These are phyloP conservation scores for Pichia cabralensis DNA, from an alignment of 805 yeast species.

Conservation along the genomic window DNA sequence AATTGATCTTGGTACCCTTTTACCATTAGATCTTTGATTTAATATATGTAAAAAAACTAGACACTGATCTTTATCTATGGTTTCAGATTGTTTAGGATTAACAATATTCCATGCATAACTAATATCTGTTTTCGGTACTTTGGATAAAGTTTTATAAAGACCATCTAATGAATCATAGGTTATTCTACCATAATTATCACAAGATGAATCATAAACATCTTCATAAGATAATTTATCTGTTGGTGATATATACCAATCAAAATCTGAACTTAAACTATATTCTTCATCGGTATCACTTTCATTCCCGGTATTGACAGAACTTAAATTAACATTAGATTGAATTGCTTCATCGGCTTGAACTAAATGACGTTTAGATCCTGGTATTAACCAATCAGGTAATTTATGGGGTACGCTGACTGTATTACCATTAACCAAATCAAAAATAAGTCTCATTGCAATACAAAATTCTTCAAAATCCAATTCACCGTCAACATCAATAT, in stretches of 20 bases:
- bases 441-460: slow-evolving; percentile 90
- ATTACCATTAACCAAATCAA: slow-evolving; percentile 76
- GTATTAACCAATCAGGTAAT: slow-evolving; percentile 88
- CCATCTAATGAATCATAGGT: slow-evolving; percentile 61
- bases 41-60: slow-evolving; percentile 82
- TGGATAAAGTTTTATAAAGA: slow-evolving; percentile 55
- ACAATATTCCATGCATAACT: slow-evolving; percentile 92
- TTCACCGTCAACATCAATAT: slow-evolving; percentile 84
- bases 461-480: slow-evolving; percentile 97
- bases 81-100: slow-evolving; percentile 77
- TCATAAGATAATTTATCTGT: slow-evolving; percentile 73
- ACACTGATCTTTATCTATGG: slow-evolving; percentile 90
- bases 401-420: slow-evolving; percentile 48
- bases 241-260: slow-evolving; percentile 97
- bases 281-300: slow-evolving; percentile 53
- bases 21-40: slow-evolving; percentile 73
- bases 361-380: slow-evolving; percentile 77
- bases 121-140: slow-evolving; percentile 76
- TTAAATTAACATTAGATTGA: slow-evolving; percentile 18
- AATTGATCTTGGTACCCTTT: slow-evolving; percentile 85
- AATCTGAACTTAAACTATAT: slow-evolving; percentile 49
- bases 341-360: slow-evolving; percentile 76
- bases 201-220: slow-evolving; percentile 59
- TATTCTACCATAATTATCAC: slow-evolving; percentile 74
- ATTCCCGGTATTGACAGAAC: slow-evolving; percentile 25